Base-by-base conservation (phyloP, 164 flowering plant genomes). In the Hamamelis virginiana region DNA sequence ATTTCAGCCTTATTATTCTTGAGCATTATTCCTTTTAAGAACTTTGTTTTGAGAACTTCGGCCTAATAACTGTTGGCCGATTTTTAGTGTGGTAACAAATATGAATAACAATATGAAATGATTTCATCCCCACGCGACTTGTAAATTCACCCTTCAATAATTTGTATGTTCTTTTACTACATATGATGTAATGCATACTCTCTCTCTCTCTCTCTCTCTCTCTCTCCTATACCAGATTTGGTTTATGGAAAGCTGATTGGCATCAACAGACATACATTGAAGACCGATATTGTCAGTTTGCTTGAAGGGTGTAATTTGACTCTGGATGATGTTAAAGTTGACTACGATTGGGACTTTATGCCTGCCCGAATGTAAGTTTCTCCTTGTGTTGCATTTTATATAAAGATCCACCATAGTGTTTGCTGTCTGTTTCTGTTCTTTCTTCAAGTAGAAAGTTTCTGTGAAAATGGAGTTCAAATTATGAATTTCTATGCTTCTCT, bases 301-400 rank as follows among this genome's bases (percentile, higher is more conserved):
- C 80, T 90, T 26, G 91, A 87, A 44, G 93, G 83, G 5, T 81
- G 83, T 70, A 69, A 76, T 23, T 71, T 90, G 86, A 79, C 75
- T 21, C 41, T 46, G 0, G 75, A 86, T 15, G 90, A 90, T 73
- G 58, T 91, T 26, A 89, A 80, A 84, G 69, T 88, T 41, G 78
- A 74, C 45, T 90, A 89, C 79, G 77, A 61, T 74, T 69, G 77
- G 26, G 1, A 0, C 43, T 86, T 26, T 65, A 0, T 11, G 14
- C 84, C 91, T 9, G 0, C 59, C 51, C 76, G 68, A 66, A 77
- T 80, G 91, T 87, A 85, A 64, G 46, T 13, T 26, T 70, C 80
- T 28, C 5, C 18, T 16, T 13, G 28, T 41, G 33, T 13, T 63
- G 52, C 28, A 48, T 22, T 18, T 67, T 59, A 18, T 22, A 52